phyloP scores from a whole-genome alignment of 768 basidiomycete genomes.

The Rhizopogon vulgaris region DNA sequence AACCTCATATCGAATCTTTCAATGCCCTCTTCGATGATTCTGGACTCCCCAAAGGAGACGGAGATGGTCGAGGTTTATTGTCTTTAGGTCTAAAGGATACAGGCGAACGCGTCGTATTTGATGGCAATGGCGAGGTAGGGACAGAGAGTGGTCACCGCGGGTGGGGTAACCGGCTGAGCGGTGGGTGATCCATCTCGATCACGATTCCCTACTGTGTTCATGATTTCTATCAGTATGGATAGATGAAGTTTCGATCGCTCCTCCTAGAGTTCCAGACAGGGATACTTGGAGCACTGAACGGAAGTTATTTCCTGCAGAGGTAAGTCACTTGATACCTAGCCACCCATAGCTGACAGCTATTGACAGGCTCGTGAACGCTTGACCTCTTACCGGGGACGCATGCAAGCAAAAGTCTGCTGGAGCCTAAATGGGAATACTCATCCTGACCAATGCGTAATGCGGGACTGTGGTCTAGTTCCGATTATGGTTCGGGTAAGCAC shows the following conservation, averaged over 20 bases:
- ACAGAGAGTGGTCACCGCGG: conserved; percentile 46
- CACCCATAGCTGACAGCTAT: too few species aligned
- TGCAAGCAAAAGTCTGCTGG: conserved; percentile 86
- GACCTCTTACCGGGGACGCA: conserved; percentile 85
- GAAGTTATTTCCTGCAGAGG: conserved; percentile 86
- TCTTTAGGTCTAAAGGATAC: conserved; percentile 78
- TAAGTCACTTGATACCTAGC: conserved; percentile 23
- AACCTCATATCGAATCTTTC: conserved; percentile 93
- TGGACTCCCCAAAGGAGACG: conserved; percentile 66
- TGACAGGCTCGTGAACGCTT: conserved; percentile 85
- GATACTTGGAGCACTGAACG: conserved; percentile 70
- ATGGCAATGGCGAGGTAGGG: conserved; percentile 53
- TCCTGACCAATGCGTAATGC: conserved; percentile 55
- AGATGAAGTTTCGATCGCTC: conserved; percentile 73
- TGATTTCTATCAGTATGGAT: conserved; percentile 70
- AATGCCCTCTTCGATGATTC: conserved; percentile 94
- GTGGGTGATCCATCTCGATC: conserved; percentile 42
- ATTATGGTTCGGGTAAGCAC: conserved; percentile 93
- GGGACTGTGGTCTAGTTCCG: conserved; percentile 89
- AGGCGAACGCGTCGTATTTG: conserved; percentile 89
- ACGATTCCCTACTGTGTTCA: conserved; percentile 4
- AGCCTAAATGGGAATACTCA: conserved; percentile 62
- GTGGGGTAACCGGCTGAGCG: conserved; percentile 81
- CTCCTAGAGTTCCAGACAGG: conserved; percentile 84
- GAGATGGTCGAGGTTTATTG: conserved; percentile 75